Conservation (phyloP, 2,329 filamentous ascomycete genomes). For the Aspergillus sp. region DNA sequence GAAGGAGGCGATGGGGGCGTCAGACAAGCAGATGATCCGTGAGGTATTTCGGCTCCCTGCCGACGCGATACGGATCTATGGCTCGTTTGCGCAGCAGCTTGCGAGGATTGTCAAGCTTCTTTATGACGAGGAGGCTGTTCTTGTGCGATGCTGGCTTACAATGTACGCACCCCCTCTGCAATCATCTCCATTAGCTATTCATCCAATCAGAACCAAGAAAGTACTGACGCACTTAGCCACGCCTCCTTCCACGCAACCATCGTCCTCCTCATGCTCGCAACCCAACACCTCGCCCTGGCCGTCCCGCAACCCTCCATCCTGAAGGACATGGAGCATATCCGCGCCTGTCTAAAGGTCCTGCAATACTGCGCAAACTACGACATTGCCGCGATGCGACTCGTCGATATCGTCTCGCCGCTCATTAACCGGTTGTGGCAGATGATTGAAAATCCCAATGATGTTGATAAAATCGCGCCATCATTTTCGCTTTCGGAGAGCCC, state of each 20-base stretch:
- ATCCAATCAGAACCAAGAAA: neutral
- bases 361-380: neutral
- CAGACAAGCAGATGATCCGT: neutral
- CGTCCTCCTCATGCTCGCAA: neutral
- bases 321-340: neutral
- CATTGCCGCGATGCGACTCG: conserved; percentile 5
- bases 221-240: neutral
- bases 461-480: too few relatives aligned
- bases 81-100: neutral
- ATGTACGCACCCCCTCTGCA: neutral
- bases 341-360: neutral
- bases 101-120: neutral
- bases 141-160: neutral
- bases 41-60: neutral
- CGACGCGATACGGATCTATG: neutral
- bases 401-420: neutral
- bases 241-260: neutral
- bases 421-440: neutral
- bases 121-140: neutral
- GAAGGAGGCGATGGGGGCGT: neutral
- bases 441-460: neutral
- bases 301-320: neutral
- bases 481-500: neutral
- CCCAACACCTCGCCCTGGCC: neutral
- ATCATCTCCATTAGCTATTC: too few relatives aligned